These are phyloP conservation scores for Exophiala sideris DNA, from an alignment of 2,329 filamentous ascomycete species.

Conservation along the genomic window DNA sequence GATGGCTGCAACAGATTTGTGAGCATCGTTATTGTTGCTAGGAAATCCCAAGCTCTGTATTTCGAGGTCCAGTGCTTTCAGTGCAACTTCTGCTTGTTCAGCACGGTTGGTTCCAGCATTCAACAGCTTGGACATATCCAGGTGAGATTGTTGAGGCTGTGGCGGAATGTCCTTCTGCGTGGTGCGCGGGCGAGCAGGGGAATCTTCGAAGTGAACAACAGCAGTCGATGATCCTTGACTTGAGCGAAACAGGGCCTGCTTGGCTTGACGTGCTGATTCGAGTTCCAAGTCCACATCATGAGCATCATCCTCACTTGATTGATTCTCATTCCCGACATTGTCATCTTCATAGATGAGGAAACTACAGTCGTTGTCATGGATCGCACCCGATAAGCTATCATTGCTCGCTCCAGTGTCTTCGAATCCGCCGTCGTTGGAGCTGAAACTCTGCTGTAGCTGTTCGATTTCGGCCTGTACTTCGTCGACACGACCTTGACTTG, in stretches of 20 bases:
- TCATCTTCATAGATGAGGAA: slow-evolving; percentile 29
- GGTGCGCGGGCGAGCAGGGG: slow-evolving; percentile 19
- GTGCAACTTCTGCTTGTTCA: slow-evolving; percentile 37
- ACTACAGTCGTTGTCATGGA: slow-evolving; percentile 15
- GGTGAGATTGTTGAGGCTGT: slow-evolving; percentile 39
- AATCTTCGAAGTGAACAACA: slow-evolving; percentile 28
- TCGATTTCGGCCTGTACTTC: slow-evolving; percentile 30
- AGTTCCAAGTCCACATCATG: slow-evolving; percentile 36
- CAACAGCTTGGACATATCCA: slow-evolving; percentile 37
- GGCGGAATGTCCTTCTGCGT: slow-evolving; percentile 30
- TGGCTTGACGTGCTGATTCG: slow-evolving; percentile 39
- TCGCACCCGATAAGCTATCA: slow-evolving; percentile 1
- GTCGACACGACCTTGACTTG: slow-evolving; percentile 22
- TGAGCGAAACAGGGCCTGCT: slow-evolving; percentile 38
- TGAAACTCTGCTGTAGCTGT: slow-evolving; percentile 27
- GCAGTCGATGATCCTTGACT: slow-evolving; percentile 23
- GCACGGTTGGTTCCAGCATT: slow-evolving; percentile 37
- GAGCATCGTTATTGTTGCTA: slow-evolving; percentile 28
- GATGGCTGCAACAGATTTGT: slow-evolving; percentile 38
- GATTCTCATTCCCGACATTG: slow-evolving; percentile 21
- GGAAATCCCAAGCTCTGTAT: slow-evolving; percentile 41
- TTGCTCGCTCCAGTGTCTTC: slow-evolving; percentile 6
- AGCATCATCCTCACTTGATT: slow-evolving; percentile 30
- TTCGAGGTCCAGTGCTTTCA: slow-evolving; percentile 37
- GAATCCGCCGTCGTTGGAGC: slow-evolving; percentile 7